Evolutionary conservation across 208 protist genomes (phyloP).

Genomic region (Crithidia bombi): DNA sequence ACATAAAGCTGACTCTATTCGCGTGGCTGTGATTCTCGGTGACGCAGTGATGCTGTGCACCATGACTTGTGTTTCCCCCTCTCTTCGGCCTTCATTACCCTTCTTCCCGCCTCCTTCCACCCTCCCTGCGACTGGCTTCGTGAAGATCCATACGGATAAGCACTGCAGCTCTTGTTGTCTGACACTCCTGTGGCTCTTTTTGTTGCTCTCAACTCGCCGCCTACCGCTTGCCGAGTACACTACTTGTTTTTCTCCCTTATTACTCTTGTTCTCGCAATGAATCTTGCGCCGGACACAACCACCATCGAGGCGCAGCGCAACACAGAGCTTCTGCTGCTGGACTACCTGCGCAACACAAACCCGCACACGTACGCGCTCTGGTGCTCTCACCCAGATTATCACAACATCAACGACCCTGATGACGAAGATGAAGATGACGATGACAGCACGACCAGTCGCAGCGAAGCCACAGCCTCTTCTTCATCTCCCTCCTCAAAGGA

Average conservation of each 20-base stretch:
- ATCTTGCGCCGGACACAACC: constrained; percentile 32
- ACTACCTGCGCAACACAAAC: constrained; percentile 46
- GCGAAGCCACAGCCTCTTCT: background rate
- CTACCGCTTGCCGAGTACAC: no score
- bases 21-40: no score
- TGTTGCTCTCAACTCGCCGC: no score
- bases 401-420: constrained; percentile 16
- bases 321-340: constrained; percentile 62
- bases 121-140: no score
- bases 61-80: no score
- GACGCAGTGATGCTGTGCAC: no score
- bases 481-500: background rate
- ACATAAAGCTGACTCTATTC: no score
- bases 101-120: no score
- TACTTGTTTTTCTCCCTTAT: constrained; percentile 25
- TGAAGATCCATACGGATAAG: no score
- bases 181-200: no score
- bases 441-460: background rate
- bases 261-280: constrained; percentile 9
- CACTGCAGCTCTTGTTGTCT: no score
- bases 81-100: no score
- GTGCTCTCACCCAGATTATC: constrained; percentile 33
- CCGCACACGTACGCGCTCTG: constrained; percentile 56
- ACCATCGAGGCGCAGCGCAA: constrained; percentile 61
- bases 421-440: background rate